Percentiles rank a stretch among this genome's conserved stretches.
Conservation (phyloP, 441 rosid genomes). For the Manihot esculenta region DNA sequence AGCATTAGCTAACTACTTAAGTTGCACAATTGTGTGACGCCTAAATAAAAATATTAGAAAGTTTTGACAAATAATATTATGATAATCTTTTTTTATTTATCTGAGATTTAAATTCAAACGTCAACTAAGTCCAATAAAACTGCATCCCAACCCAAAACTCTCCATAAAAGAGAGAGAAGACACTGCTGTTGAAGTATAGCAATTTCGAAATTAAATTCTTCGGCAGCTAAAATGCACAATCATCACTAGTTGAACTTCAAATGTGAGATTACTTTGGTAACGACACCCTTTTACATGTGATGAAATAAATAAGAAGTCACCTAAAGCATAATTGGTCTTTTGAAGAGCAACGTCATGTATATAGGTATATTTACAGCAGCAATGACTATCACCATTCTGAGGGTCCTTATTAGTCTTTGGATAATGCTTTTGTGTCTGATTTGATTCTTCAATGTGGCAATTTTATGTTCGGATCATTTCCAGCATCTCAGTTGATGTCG, state of each 20-base stretch:
- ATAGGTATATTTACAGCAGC: conserved; percentile 68
- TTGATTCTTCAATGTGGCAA: conserved; percentile 41
- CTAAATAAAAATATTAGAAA: too few relatives aligned
- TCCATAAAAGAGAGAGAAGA: too few relatives aligned
- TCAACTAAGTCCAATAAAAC: too few relatives aligned
- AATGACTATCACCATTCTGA: conserved; percentile 54
- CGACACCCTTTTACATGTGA: background rate
- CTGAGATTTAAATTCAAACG: too few relatives aligned
- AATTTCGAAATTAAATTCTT: background rate
- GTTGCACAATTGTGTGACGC: too few relatives aligned
- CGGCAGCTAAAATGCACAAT: background rate
- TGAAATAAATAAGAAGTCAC: background rate
- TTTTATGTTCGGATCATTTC: conserved; percentile 42
- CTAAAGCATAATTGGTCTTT: conserved; percentile 43
- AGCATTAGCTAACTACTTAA: too few relatives aligned
- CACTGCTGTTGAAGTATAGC: background rate
- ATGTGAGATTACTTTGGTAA: background rate
- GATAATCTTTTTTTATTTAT: too few relatives aligned
- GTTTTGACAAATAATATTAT: too few relatives aligned
- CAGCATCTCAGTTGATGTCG: conserved; percentile 37
- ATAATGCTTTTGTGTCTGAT: conserved; percentile 54
- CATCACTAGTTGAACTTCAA: too few relatives aligned
- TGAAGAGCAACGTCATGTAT: conserved; percentile 88
- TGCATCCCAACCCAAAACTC: too few relatives aligned
- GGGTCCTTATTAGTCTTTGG: conserved; percentile 53